These are phyloP conservation scores for Clathrus columnatus DNA, from an alignment of 768 basidiomycete species.

Conservation along the genomic window DNA sequence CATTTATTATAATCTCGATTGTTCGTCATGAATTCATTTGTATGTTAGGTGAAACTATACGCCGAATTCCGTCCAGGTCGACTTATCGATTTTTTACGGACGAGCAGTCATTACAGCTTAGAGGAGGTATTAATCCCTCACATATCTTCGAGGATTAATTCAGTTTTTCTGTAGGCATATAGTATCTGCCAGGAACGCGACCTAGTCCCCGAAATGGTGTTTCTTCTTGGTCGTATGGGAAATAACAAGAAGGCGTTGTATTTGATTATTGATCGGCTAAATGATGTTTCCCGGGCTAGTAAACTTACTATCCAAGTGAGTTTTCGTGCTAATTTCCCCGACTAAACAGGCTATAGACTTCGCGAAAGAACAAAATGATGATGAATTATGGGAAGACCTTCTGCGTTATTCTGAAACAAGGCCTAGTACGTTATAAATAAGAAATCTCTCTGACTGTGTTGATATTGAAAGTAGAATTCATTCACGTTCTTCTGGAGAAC, in stretches of 20 bases:
- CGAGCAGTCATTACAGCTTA: constrained; percentile 85
- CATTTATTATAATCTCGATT: not conserved
- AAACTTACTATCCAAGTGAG: not conserved
- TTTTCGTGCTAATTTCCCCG: constrained; percentile 3
- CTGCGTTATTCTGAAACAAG: constrained; percentile 89
- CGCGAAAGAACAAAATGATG: constrained; percentile 92
- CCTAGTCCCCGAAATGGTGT: constrained; percentile 94
- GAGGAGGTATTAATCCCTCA: constrained; percentile 76
- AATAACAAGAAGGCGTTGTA: constrained; percentile 92
- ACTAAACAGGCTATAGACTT: constrained; percentile 83
- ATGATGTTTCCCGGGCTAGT: constrained; percentile 80
- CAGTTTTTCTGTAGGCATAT: constrained; percentile 73
- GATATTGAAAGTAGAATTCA: constrained; percentile 55
- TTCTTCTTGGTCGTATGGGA: constrained; percentile 93
- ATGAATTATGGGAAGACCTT: constrained; percentile 97
- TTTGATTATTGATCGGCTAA: constrained; percentile 90
- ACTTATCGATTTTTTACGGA: constrained; percentile 85
- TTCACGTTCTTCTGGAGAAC: constrained; percentile 89
- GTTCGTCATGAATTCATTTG: not conserved
- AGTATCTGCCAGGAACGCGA: constrained; percentile 76
- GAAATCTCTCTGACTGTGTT: not conserved
- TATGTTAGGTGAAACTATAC: constrained; percentile 75
- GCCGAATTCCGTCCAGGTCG: constrained; percentile 75
- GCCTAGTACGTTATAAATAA: constrained; percentile 46
- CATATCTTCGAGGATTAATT: too few species aligned